Evolutionary conservation across 306 rosid genomes (phyloP), one percentile per base, ranked within the genome.

Genomic region (Betula pendula): DNA sequence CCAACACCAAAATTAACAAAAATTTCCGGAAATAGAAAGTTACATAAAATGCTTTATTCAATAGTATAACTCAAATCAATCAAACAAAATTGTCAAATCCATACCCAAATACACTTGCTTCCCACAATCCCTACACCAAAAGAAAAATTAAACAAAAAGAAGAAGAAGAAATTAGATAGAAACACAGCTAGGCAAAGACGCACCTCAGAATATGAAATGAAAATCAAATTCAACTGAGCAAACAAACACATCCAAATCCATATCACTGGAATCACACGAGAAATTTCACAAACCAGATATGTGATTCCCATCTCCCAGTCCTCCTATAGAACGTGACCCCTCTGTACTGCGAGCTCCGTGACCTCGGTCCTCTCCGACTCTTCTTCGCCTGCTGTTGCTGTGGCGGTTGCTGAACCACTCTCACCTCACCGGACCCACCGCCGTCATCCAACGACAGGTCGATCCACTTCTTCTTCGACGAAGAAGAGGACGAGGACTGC

Each of bases 251-350:
- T 59, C 48, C 44, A 25, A 74, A 19, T 48, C 25, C 73, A 45
- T 24, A 33, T 16, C 44, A 40, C 45, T 48, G 42, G 1, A 49
- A 58, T 29, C 75, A 51, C 35, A 76, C 29, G 55, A 38, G 44
- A 86, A 76, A 80, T 75, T 68, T 84, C 73, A 82, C 96, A 44
- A 58, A 96, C 99, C 99, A 96, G 83, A 96, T 96, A 88, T 95
- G 99, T 53, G 99, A 95, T 85, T 95, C 99, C 99, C 99, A 95
- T 91, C 99, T 85, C 66, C 99, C 99, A n/a, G 99, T 95, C 76
- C 99, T 92, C 76, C 99, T 78, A 59, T 95, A 95, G 87, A 95
- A 95, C 73, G 99, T 95, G 80, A 95, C 99, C 5, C 99, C 99
- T 87, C 99, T 80, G 80, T 90, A 95, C 91, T 92, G 99, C 74